Conservation (phyloP, 1,139 yeast genomes). For the Blastobotrys arbuscula region DNA sequence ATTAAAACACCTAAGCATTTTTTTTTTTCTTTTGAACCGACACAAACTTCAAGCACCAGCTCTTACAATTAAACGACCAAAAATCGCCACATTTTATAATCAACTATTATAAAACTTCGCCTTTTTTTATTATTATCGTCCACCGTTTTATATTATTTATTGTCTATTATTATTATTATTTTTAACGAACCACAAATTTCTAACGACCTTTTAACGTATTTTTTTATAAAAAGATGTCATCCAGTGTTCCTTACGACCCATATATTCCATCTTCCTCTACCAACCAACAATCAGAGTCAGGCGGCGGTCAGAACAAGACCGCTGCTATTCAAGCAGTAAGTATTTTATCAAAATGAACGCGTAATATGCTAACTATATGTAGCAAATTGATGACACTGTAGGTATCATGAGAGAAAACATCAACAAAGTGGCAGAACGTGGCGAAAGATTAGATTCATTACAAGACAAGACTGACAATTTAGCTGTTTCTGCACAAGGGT, state of each 20-base stretch:
- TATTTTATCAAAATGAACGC: not conserved
- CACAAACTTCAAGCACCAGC: too few species aligned
- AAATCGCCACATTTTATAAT: too few species aligned
- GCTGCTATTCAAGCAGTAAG: constrained; percentile 82
- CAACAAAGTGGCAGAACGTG: constrained; percentile 91
- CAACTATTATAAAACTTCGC: too few species aligned
- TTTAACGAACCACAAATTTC: not conserved
- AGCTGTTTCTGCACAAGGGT: constrained; percentile 91
- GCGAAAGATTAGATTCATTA: constrained; percentile 87
- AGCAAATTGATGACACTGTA: constrained; percentile 94
- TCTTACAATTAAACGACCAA: too few species aligned
- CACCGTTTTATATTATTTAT: too few species aligned
- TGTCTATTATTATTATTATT: not conserved
- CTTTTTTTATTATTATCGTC: too few species aligned
- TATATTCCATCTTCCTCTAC: constrained; percentile 62
- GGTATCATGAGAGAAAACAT: constrained; percentile 98
- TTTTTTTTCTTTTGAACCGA: too few species aligned
- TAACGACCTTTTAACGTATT: not conserved
- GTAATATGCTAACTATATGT: constrained; percentile 11
- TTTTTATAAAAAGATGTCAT: constrained; percentile 46
- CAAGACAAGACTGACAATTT: constrained; percentile 93
- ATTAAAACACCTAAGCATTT: too few species aligned
- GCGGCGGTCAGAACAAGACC: constrained; percentile 48
- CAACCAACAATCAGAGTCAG: constrained; percentile 26
- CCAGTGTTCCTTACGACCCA: constrained; percentile 87